These are phyloP conservation scores for Hortiboletus campestris DNA, from an alignment of 768 basidiomycete genomes.

Conservation along the genomic window DNA sequence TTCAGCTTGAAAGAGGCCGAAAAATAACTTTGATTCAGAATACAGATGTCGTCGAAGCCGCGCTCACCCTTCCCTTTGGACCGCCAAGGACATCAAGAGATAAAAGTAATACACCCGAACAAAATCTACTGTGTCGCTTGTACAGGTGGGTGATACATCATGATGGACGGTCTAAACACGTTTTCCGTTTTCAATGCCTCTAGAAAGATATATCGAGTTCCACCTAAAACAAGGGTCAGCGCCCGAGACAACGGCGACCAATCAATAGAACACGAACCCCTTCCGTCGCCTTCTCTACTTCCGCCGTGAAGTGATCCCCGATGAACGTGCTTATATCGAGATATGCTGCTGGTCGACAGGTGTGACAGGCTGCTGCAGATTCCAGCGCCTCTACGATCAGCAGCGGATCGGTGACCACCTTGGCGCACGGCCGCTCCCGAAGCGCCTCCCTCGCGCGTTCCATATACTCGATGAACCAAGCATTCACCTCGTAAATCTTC, in stretches of 20 bases:
- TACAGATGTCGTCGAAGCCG: neutral
- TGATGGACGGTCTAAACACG: neutral
- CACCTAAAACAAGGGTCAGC: slow-evolving; percentile 22
- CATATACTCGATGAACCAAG: slow-evolving; percentile 37
- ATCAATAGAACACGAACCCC: slow-evolving; percentile 17
- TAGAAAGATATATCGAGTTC: slow-evolving; percentile 32
- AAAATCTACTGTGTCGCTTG: neutral
- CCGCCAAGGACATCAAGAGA: neutral
- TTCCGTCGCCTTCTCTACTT: slow-evolving; percentile 31
- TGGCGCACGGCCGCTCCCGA: slow-evolving; percentile 31
- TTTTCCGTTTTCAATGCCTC: slow-evolving; percentile 3
- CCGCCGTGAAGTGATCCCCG: slow-evolving; percentile 28
- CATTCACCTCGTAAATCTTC: slow-evolving; percentile 35
- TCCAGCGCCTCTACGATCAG: slow-evolving; percentile 33
- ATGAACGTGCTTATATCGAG: slow-evolving; percentile 34
- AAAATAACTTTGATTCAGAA: neutral
- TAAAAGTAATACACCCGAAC: neutral
- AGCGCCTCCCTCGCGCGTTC: slow-evolving; percentile 31
- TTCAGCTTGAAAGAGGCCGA: neutral
- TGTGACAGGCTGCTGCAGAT: slow-evolving; percentile 25
- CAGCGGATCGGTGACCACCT: slow-evolving; percentile 30
- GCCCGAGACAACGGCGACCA: slow-evolving; percentile 5
- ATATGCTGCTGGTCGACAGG: slow-evolving; percentile 31
- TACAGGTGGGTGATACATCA: slow-evolving; percentile 14
- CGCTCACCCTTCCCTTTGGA: neutral